These are phyloP conservation scores for Russula virescens DNA, from an alignment of 768 basidiomycete species.

Conservation along the genomic window DNA sequence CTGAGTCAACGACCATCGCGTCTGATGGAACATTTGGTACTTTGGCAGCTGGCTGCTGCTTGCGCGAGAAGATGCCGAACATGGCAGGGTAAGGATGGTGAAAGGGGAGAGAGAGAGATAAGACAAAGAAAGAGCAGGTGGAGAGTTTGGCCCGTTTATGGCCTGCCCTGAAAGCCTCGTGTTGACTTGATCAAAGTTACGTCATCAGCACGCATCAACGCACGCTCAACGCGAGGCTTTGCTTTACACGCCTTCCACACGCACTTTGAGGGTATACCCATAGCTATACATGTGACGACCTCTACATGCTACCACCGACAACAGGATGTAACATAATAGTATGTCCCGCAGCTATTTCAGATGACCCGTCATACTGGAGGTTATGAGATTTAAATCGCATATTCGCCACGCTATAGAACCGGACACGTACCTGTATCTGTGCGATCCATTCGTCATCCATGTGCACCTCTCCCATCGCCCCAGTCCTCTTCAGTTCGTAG, in stretches of 20 bases:
- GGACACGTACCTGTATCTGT: slow-evolving; percentile 8
- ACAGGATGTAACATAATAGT: slow-evolving; percentile 2
- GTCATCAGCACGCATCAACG: slow-evolving; percentile 10
- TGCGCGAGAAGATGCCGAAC: slow-evolving; percentile 20
- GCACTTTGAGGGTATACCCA: background rate
- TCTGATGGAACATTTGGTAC: background rate
- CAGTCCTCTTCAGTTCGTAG: slow-evolving; percentile 6
- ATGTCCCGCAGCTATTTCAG: background rate
- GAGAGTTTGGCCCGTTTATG: background rate
- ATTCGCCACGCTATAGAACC: background rate
- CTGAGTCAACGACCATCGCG: slow-evolving; percentile 8
- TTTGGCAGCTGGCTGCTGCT: slow-evolving; percentile 8
- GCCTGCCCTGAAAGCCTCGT: background rate
- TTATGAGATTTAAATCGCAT: background rate
- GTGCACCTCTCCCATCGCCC: background rate
- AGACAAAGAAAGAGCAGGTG: background rate
- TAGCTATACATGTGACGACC: background rate
- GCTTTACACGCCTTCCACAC: background rate
- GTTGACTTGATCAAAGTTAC: background rate
- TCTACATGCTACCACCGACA: background rate
- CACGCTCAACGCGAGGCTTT: slow-evolving; percentile 14
- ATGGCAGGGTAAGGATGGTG: slow-evolving; percentile 10
- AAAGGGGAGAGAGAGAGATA: slow-evolving; percentile 6
- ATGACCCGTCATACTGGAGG: background rate
- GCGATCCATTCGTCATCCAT: slow-evolving; percentile 17